Evolutionary conservation across 164 flowering plant species (phyloP).

Genomic region (Umbellularia californica): DNA sequence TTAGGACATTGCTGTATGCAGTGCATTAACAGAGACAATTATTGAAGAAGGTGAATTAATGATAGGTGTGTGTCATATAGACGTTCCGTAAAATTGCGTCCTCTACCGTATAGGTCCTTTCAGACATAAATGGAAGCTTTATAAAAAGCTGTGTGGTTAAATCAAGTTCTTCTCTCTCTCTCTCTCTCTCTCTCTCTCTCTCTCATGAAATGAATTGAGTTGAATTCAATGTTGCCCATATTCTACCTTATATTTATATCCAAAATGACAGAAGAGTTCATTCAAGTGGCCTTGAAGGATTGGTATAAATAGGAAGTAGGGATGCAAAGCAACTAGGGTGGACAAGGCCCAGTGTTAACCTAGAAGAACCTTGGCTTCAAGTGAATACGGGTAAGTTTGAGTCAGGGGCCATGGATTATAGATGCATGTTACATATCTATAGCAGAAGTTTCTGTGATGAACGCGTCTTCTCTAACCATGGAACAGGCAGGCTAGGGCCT

Average conservation of each 20-base stretch:
- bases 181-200: neutral
- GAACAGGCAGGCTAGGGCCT: too few relatives aligned
- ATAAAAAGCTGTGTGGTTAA: slow-evolving; percentile 1
- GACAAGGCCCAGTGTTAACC: too few relatives aligned
- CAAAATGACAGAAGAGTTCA: too few relatives aligned
- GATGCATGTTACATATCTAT: too few relatives aligned
- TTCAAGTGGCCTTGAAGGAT: neutral
- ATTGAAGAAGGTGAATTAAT: neutral
- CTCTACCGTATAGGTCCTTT: neutral
- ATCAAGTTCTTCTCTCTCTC: neutral
- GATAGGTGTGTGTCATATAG: neutral
- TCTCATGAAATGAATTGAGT: neutral
- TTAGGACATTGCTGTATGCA: neutral
- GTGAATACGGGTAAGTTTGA: too few relatives aligned
- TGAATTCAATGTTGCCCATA: neutral
- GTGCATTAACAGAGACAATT: neutral
- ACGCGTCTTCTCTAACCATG: too few relatives aligned
- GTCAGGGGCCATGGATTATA: too few relatives aligned
- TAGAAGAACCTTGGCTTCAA: too few relatives aligned
- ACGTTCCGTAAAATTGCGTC: neutral
- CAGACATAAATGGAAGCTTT: neutral
- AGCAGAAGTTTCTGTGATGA: too few relatives aligned
- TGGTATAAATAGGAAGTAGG: neutral
- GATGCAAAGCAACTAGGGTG: neutral
- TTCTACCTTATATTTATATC: neutral